A percentile compares a stretch with the other conserved stretches of the same genome.
Evolutionary conservation across 148 eudicot species (phyloP).

Genomic region (Cornus suecica): DNA sequence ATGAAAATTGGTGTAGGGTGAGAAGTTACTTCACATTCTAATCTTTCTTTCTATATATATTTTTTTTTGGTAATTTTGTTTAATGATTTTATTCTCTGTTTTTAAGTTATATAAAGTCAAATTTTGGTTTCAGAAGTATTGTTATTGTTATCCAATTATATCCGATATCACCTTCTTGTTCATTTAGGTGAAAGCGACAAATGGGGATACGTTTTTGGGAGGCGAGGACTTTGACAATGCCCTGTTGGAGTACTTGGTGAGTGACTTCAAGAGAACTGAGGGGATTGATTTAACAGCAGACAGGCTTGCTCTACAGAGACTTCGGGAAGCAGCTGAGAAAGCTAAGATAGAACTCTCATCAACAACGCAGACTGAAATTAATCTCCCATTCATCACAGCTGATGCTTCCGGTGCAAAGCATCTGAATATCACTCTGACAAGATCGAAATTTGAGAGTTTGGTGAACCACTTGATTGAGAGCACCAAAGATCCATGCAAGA

Average conservation of each 20-base stretch:
- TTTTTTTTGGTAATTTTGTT: no score
- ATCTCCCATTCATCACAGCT: slow-evolving; percentile 40
- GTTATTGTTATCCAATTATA: background rate
- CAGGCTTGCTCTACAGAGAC: slow-evolving; percentile 35
- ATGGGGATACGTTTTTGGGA: slow-evolving; percentile 43
- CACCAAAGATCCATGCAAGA: slow-evolving; percentile 25
- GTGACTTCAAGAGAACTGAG: slow-evolving; percentile 26
- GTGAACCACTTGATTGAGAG: slow-evolving; percentile 30
- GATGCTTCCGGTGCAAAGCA: slow-evolving; percentile 40
- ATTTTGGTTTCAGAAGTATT: background rate
- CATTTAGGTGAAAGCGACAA: slow-evolving; percentile 44
- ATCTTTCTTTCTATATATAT: no score
- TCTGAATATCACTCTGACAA: slow-evolving; percentile 26
- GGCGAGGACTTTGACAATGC: slow-evolving; percentile 41
- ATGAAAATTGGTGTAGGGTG: background rate
- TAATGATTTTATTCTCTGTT: no score
- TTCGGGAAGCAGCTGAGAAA: slow-evolving; percentile 40
- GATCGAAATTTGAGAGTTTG: slow-evolving; percentile 29
- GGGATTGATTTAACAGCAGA: slow-evolving; percentile 29
- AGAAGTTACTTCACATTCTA: slow-evolving; percentile 5
- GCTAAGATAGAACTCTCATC: slow-evolving; percentile 40
- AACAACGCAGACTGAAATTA: slow-evolving; percentile 36
- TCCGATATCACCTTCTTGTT: background rate
- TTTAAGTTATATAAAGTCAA: slow-evolving; percentile 41
- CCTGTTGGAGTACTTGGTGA: slow-evolving; percentile 27